Conservation (phyloP, 768 basidiomycete genomes). For the Kwoniella sp. region DNA sequence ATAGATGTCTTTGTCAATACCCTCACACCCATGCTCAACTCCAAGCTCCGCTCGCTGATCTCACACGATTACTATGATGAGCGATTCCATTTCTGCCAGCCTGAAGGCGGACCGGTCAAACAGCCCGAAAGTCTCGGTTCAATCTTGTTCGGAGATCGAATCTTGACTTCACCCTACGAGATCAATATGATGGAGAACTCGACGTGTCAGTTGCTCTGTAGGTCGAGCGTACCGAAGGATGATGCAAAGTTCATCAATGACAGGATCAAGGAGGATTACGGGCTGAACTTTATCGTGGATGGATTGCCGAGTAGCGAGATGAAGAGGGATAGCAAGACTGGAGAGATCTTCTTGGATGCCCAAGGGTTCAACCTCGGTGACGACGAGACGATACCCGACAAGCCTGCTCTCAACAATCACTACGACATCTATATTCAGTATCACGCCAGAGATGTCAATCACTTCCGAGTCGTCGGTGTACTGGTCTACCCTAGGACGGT, state of each 20-base stretch:
- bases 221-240: constrained; percentile 63
- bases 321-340: constrained; percentile 75
- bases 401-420: constrained; percentile 84
- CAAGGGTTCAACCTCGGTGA: constrained; percentile 75
- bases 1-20: constrained; percentile 71
- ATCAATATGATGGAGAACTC: constrained; percentile 75
- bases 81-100: constrained; percentile 80
- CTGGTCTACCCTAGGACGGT: constrained; percentile 65
- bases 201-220: constrained; percentile 77
- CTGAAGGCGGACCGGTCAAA: constrained; percentile 64
- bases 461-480: constrained; percentile 88
- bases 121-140: constrained; percentile 82
- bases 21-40: constrained; percentile 75
- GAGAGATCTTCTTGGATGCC: constrained; percentile 88
- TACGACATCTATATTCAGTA: constrained; percentile 69
- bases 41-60: constrained; percentile 49
- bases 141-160: constrained; percentile 94
- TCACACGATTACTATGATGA: constrained; percentile 90
- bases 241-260: constrained; percentile 89
- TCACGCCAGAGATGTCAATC: constrained; percentile 66
- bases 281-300: constrained; percentile 91
- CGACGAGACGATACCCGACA: constrained; percentile 63
- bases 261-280: constrained; percentile 87
- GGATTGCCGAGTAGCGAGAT: constrained; percentile 92
- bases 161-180: constrained; percentile 88